Evolutionary conservation across 202 grass and related monocot genomes (phyloP).

Genomic region (Carex arenaria): DNA sequence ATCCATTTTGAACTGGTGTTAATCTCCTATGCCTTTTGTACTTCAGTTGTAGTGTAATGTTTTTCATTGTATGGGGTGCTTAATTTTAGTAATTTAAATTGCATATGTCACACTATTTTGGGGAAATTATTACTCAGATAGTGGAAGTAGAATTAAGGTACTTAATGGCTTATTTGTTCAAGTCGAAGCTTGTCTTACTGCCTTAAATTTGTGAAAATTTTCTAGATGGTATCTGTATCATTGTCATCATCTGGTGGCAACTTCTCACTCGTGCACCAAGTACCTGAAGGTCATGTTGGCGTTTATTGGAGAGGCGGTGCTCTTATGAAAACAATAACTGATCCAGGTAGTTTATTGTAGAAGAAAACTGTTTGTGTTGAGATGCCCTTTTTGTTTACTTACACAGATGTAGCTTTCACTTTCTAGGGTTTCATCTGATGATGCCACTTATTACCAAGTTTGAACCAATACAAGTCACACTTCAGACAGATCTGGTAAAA

Average conservation of each 20-base stretch:
- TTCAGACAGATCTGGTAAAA: conserved; percentile 94
- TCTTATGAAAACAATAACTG: conserved; percentile 82
- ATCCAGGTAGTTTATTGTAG: conserved; percentile 55
- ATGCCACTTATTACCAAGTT: conserved; percentile 83
- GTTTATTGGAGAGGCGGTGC: conserved; percentile 98
- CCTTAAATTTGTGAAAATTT: conserved; percentile 1
- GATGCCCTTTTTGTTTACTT: background rate
- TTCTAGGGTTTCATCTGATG: conserved; percentile 93
- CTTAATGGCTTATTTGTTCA: background rate
- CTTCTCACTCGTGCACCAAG: conserved; percentile 73
- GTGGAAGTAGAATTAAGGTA: background rate
- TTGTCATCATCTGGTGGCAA: conserved; percentile 33
- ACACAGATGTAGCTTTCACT: conserved; percentile 5
- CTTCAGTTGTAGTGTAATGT: background rate
- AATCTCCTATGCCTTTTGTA: background rate
- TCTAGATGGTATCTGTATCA: conserved; percentile 56
- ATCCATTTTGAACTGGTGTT: background rate
- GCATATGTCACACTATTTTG: background rate
- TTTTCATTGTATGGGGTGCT: background rate
- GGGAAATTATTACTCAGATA: background rate
- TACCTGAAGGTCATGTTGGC: conserved; percentile 97
- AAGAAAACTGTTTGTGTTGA: background rate
- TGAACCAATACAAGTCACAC: conserved; percentile 95
- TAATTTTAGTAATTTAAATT: background rate
- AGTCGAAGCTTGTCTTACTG: background rate